Evolutionary conservation across 116 monocot species (phyloP).

Genomic region (Phalaenopsis hybrid): DNA sequence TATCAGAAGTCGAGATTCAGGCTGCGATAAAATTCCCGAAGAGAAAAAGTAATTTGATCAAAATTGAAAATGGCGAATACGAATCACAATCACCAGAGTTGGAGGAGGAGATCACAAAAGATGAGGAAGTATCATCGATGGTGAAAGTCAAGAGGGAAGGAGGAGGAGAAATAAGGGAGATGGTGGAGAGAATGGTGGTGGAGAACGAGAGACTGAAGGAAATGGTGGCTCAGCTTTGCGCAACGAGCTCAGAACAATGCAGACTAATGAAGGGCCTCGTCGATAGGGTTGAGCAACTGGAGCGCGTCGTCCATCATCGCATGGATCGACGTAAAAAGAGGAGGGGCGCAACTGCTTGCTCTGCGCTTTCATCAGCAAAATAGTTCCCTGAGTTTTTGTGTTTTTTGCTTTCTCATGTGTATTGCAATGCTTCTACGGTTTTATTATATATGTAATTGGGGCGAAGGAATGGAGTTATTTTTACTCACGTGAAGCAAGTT

Average conservation of each 20-base stretch:
- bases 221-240: conserved; percentile 45
- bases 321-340: conserved; percentile 38
- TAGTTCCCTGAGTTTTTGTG: no score
- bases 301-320: conserved; percentile 31
- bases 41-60: not conserved
- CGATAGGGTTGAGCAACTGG: conserved; percentile 43
- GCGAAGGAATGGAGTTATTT: no score
- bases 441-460: no score
- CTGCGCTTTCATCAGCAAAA: not conserved
- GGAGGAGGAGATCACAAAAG: not conserved
- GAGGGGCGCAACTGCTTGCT: conserved; percentile 10
- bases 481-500: no score
- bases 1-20: not conserved
- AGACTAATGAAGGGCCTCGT: conserved; percentile 43
- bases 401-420: no score
- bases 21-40: not conserved
- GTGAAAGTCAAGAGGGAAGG: not conserved
- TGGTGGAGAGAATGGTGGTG: conserved; percentile 43
- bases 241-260: conserved; percentile 52
- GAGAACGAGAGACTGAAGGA: conserved; percentile 45
- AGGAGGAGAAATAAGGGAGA: conserved; percentile 17
- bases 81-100: not conserved
- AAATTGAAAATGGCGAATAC: not conserved
- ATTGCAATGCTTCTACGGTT: no score
- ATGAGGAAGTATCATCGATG: not conserved